phyloP scores from a whole-genome alignment of 202 grass and related monocot genomes.

The Dendrocalamus latiflorus region DNA sequence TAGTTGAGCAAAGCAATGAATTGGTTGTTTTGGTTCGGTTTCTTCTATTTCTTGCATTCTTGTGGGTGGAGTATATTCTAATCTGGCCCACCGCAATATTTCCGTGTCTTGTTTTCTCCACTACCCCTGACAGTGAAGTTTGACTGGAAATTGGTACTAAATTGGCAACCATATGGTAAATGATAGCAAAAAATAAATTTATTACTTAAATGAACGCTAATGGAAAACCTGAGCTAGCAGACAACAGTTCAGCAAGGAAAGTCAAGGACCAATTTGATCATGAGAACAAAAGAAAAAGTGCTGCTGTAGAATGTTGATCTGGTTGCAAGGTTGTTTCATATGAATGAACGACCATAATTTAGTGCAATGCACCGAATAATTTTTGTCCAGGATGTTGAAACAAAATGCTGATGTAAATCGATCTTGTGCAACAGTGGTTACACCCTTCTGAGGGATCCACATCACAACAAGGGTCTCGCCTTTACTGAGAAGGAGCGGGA shows the following conservation, averaged over 20 bases:
- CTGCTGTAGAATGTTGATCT: background rate
- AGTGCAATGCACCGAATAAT: background rate
- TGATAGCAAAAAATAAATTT: background rate
- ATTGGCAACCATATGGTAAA: background rate
- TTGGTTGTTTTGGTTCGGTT: slow-evolving; percentile 30
- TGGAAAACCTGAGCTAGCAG: background rate
- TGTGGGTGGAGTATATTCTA: slow-evolving; percentile 26
- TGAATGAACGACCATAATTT: background rate
- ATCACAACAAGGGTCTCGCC: slow-evolving; percentile 86
- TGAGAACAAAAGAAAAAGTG: background rate
- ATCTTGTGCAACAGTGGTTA: slow-evolving; percentile 62
- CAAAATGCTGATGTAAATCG: slow-evolving; percentile 1
- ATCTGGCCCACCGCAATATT: slow-evolving; percentile 29
- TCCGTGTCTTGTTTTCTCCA: slow-evolving; percentile 41
- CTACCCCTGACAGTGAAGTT: background rate
- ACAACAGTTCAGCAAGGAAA: background rate
- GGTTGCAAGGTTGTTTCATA: background rate
- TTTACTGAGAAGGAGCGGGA: slow-evolving; percentile 83
- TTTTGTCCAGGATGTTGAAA: background rate
- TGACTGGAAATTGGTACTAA: slow-evolving; percentile 12
- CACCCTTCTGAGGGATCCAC: slow-evolving; percentile 86
- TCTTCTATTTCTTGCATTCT: slow-evolving; percentile 14
- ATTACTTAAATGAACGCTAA: background rate
- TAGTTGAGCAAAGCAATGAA: slow-evolving; percentile 10
- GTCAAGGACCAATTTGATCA: background rate